Evolutionary conservation across 2,329 filamentous ascomycete genomes (phyloP).

Genomic region (Hymenoscyphus occultus): DNA sequence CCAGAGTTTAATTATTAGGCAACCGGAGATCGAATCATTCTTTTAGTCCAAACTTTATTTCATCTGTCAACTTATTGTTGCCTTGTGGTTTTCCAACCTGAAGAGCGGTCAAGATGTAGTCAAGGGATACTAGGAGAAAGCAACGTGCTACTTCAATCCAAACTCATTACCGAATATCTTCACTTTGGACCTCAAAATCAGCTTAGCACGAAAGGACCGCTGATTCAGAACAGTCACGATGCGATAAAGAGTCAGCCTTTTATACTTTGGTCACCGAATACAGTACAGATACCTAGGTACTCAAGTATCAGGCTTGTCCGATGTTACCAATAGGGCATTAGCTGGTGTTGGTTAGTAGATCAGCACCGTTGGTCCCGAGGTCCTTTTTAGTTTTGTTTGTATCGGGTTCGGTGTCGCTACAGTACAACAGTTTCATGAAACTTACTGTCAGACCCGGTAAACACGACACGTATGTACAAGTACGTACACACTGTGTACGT

Average conservation of each 20-base stretch:
- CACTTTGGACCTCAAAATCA: too few relatives aligned
- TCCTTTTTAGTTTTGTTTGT: neutral
- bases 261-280: neutral
- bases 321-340: neutral
- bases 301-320: neutral
- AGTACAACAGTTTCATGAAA: constrained; percentile 1
- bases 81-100: neutral
- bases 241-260: neutral
- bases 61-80: neutral
- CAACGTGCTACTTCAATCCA: too few relatives aligned
- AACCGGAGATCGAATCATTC: neutral
- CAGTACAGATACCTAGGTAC: neutral
- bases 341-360: neutral
- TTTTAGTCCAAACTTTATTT: neutral
- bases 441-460: neutral
- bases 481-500: neutral
- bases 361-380: neutral
- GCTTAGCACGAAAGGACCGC: too few relatives aligned
- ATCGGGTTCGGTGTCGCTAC: neutral
- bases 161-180: too few relatives aligned
- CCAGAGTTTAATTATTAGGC: neutral
- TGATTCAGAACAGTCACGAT: neutral
- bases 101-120: neutral
- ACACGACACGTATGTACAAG: neutral
- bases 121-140: neutral